phyloP scores from a whole-genome alignment of 2,329 filamentous ascomycete genomes.

The Xylaria hypoxylon region DNA sequence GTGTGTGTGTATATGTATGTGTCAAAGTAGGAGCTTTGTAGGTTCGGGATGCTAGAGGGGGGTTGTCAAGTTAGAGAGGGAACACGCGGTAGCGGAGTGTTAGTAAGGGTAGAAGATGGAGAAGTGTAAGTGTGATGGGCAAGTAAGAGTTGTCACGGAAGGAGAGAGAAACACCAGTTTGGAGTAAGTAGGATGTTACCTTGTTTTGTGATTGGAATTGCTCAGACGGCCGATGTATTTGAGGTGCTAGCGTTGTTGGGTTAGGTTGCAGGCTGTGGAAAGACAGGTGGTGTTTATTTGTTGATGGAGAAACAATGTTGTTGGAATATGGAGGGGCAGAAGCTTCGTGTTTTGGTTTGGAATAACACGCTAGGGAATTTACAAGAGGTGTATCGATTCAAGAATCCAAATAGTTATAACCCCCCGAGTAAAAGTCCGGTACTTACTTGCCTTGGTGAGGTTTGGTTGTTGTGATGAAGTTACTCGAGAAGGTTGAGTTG shows the following conservation, averaged over 20 bases:
- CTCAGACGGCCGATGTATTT: neutral
- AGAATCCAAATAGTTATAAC: neutral
- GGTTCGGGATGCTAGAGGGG: too few species aligned
- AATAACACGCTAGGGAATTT: neutral
- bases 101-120: neutral
- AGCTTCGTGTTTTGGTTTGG: neutral
- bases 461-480: neutral
- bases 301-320: slow-evolving; percentile 1
- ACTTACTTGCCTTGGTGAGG: slow-evolving; percentile 14
- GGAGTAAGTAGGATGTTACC: neutral
- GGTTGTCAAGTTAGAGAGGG: neutral
- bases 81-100: neutral
- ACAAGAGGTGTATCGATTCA: neutral
- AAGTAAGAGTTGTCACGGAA: neutral
- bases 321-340: neutral
- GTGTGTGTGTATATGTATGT: too few species aligned
- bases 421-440: neutral
- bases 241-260: neutral
- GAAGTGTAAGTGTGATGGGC: neutral
- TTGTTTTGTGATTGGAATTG: slow-evolving; percentile 2
- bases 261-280: slow-evolving; percentile 2
- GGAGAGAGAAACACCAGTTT: neutral
- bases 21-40: neutral
- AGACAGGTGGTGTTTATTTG: slow-evolving; percentile 9
- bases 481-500: neutral